Evolutionary conservation across 495 filamentous ascomycete species (phyloP), one percentile per base, ranked within the genome.

Genomic region (Aspergillus bridgeri): DNA sequence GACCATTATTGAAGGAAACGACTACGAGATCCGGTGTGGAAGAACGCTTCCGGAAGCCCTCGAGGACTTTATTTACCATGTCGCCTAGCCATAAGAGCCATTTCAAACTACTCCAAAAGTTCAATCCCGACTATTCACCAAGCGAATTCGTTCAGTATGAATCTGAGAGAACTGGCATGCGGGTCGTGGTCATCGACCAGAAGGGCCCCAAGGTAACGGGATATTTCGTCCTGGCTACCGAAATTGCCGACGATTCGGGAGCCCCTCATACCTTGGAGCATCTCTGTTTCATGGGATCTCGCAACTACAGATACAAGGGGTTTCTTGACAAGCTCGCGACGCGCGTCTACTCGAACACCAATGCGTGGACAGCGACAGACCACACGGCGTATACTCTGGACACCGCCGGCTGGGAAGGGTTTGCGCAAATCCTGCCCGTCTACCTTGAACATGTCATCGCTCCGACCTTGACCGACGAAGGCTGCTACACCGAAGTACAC

Each of bases 361-460:
- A 99, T 73, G 94, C 94, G 2, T 98, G 91, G 91, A 99, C 94
- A 7, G 79, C 79, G 38, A 92, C 89, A 29, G 93, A 96, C 65
- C 91, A 96, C 60, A 99, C 95, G n/a, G 93, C 90, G 2, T 99
- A 99, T 71, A 95, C 90, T 1, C 81, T 99, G 3, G 86, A 95
- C 56, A 92, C 92, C 13, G 94, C 94, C 22, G 94, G 95, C 11
- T 98, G 94, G 93, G 90, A 94, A 63, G 93, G 92, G 21, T 98
- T 98, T 68, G 87, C 92, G 1, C 89, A 92, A 64, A 96, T 96
- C 58, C 78, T 99, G 18, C 94, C 94, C 3, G 85, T 98, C 38
- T 99, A 99, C 61, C 82, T 99, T 9, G 95, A 98, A 72, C 94
- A 99, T 74, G 82, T 98, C 25, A 84, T 99, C 61, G 75, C 93